Percentiles rank a stretch among this genome's conserved stretches.
phyloP scores from a whole-genome alignment of 75 land plant genomes.

The Sequoia sempervirens region DNA sequence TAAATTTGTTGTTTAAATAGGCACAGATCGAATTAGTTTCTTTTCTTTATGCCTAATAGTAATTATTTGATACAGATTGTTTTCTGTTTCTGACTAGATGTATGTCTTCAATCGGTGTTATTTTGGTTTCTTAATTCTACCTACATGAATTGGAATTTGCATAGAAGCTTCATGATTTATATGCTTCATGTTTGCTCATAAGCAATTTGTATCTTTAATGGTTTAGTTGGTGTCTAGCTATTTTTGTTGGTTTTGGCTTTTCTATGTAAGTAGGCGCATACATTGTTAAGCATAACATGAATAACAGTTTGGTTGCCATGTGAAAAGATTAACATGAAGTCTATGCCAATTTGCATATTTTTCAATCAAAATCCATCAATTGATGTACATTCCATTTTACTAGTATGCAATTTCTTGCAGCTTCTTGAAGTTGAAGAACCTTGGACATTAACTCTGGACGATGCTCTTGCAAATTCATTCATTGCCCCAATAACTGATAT shows the following conservation, averaged over 20 bases:
- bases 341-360: neutral
- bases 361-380: neutral
- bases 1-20: no score
- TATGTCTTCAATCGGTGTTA: neutral
- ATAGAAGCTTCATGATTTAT: neutral
- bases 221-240: neutral
- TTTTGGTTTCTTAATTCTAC: neutral
- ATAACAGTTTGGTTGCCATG: neutral
- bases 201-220: neutral
- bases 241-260: neutral
- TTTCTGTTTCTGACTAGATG: neutral
- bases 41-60: neutral
- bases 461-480: slow-evolving; percentile 92
- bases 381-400: neutral
- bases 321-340: neutral
- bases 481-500: slow-evolving; percentile 75
- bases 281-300: neutral
- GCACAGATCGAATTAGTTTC: neutral
- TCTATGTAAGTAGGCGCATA: neutral
- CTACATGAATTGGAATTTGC: neutral
- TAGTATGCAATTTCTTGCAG: slow-evolving; percentile 29
- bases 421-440: slow-evolving; percentile 63
- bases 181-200: neutral
- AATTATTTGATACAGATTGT: neutral
- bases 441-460: slow-evolving; percentile 93